Evolutionary conservation across 345 rosid species (phyloP).

Genomic region (Corchorus olitorius): DNA sequence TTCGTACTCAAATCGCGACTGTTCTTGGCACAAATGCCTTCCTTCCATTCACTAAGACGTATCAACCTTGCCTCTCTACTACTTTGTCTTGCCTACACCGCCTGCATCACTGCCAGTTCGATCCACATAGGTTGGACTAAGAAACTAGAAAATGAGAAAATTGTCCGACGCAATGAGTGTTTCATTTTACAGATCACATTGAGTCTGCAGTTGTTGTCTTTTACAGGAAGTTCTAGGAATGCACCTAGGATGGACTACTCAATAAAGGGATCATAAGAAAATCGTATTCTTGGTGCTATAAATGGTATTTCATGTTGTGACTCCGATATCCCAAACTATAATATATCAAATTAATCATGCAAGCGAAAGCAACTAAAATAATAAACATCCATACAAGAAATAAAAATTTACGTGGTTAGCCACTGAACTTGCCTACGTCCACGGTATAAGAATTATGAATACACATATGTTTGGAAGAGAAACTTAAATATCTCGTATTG

Average conservation of each 20-base stretch:
- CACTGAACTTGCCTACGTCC: too few relatives aligned
- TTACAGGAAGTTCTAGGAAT: conserved; percentile 45
- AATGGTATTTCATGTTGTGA: conserved; percentile 38
- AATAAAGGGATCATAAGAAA: conserved; percentile 31
- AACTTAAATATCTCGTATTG: too few relatives aligned
- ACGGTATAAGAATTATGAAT: too few relatives aligned
- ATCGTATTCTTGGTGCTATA: conserved; percentile 39
- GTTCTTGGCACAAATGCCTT: conserved; percentile 58
- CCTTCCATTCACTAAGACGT: conserved; percentile 62
- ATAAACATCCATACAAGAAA: too few relatives aligned
- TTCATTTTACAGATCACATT: background rate
- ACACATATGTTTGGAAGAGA: too few relatives aligned
- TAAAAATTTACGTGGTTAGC: too few relatives aligned
- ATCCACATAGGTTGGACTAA: conserved; percentile 38
- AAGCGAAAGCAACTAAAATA: too few relatives aligned
- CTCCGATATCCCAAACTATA: too few relatives aligned
- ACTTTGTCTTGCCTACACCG: conserved; percentile 51
- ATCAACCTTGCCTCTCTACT: conserved; percentile 54
- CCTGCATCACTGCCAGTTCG: conserved; percentile 40
- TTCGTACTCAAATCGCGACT: conserved; percentile 42
- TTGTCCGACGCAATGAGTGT: background rate
- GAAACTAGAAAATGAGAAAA: background rate
- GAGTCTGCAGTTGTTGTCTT: background rate
- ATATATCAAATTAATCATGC: too few relatives aligned
- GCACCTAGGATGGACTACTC: conserved; percentile 51